Conservation (phyloP, 2,329 filamentous ascomycete genomes). For the Clarireedia hainanense region DNA sequence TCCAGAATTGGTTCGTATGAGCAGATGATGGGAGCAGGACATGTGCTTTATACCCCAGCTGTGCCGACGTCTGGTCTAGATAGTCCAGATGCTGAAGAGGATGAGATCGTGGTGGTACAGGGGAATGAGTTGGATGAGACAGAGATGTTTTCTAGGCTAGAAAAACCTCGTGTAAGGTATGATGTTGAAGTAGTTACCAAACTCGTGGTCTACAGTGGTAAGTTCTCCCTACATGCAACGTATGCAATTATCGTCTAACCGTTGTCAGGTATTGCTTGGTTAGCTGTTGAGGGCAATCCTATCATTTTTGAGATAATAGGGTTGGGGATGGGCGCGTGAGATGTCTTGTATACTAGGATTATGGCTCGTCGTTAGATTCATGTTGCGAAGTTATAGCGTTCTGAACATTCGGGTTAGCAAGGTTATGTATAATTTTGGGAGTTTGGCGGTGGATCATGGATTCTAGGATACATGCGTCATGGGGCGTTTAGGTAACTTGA, state of each 20-base stretch:
- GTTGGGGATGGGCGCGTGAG: slow-evolving; percentile 29
- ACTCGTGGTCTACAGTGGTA: slow-evolving; percentile 87
- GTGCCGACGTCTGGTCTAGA: slow-evolving; percentile 27
- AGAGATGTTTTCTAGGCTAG: slow-evolving; percentile 77
- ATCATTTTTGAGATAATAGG: slow-evolving; percentile 36
- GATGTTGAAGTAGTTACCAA: slow-evolving; percentile 99
- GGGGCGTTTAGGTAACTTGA: slow-evolving; percentile 4
- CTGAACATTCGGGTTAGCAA: neutral
- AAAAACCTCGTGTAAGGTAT: slow-evolving; percentile 83
- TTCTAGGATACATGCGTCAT: slow-evolving; percentile 1
- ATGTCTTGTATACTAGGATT: neutral
- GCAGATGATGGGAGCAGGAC: slow-evolving; percentile 64
- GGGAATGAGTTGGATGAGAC: slow-evolving; percentile 52
- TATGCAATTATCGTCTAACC: slow-evolving; percentile 11
- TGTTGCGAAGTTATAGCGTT: no score
- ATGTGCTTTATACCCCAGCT: slow-evolving; percentile 32
- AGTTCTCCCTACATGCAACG: slow-evolving; percentile 28
- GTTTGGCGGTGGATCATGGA: slow-evolving; percentile 1
- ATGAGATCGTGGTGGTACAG: slow-evolving; percentile 33
- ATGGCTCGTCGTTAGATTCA: no score
- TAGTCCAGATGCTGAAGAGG: slow-evolving; percentile 31
- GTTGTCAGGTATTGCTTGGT: slow-evolving; percentile 65
- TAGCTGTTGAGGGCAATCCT: slow-evolving; percentile 49
- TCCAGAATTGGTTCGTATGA: slow-evolving; percentile 56
- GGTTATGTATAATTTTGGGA: neutral